These are phyloP conservation scores for Neonectria punicea DNA, from an alignment of 2,329 filamentous ascomycete genomes.

Conservation along the genomic window DNA sequence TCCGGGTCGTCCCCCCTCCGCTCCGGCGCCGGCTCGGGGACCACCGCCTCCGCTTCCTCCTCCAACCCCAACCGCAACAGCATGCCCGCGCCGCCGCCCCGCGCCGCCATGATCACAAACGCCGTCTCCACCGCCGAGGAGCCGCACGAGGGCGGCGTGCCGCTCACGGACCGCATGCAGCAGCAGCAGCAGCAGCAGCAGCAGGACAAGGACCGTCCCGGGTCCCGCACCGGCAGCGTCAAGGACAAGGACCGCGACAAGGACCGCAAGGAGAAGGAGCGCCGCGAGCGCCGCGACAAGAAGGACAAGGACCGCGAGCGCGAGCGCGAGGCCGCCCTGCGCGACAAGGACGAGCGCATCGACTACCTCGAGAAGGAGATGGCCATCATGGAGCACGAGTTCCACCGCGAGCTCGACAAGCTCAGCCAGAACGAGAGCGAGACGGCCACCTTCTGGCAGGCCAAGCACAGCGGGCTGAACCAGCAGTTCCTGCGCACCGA, in stretches of 20 bases:
- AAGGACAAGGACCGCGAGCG: slow-evolving; percentile 38
- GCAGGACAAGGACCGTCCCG: slow-evolving; percentile 40
- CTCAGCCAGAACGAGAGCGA: slow-evolving; percentile 66
- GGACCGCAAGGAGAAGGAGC: slow-evolving; percentile 37
- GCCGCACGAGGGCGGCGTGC: slow-evolving; percentile 40
- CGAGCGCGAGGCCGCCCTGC: slow-evolving; percentile 46
- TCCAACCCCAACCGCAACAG: slow-evolving; percentile 45
- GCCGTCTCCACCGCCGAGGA: slow-evolving; percentile 39
- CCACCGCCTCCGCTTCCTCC: background rate
- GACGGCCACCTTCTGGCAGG: slow-evolving; percentile 67
- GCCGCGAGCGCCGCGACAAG: slow-evolving; percentile 38
- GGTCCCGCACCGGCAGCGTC: slow-evolving; percentile 48
- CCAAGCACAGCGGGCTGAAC: slow-evolving; percentile 63
- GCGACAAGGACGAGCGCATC: slow-evolving; percentile 64
- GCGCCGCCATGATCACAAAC: slow-evolving; percentile 43
- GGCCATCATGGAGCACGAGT: slow-evolving; percentile 62
- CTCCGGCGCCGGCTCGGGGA: slow-evolving; percentile 16
- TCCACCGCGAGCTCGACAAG: slow-evolving; percentile 62
- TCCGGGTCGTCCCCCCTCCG: slow-evolving; percentile 30
- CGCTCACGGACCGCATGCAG: slow-evolving; percentile 32
- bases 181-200: background rate
- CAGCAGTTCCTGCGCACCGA: slow-evolving; percentile 64
- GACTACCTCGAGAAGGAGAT: slow-evolving; percentile 64
- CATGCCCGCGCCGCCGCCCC: slow-evolving; percentile 46
- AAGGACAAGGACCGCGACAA: slow-evolving; percentile 46